A percentile compares a stretch with the other conserved stretches of the same genome.
Conservation (phyloP, 192 early-diverging fungal species). For the Entomortierella chlamydospora region DNA sequence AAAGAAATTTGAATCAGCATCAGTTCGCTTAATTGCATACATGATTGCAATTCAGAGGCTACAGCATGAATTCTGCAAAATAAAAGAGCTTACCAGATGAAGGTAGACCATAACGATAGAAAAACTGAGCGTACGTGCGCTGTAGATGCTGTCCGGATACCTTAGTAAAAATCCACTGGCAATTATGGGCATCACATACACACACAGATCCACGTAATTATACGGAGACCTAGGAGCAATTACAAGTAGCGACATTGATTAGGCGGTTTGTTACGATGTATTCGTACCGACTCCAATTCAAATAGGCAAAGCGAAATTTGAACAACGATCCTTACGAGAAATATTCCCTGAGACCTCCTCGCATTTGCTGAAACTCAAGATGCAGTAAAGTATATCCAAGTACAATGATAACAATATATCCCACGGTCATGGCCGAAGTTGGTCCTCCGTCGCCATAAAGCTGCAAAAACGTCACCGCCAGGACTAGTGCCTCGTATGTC, state of each 20-base stretch:
- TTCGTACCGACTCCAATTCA: no score
- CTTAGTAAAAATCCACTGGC: conserved; percentile 2
- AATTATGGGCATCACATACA: conserved; percentile 8
- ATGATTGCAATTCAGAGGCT: no score
- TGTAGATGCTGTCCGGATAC: background rate
- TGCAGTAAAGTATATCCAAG: conserved; percentile 4
- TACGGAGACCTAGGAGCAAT: background rate
- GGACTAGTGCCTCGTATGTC: conserved; percentile 10
- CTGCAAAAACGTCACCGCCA: conserved; percentile 9
- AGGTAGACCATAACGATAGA: conserved; percentile 10
- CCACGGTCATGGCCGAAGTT: background rate
- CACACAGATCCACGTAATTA: conserved; percentile 3
- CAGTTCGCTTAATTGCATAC: no score
- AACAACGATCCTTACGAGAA: no score
- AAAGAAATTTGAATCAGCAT: no score
- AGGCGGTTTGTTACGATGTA: background rate
- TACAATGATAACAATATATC: conserved; percentile 6
- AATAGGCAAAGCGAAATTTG: no score
- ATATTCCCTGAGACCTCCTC: background rate
- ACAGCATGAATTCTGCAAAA: no score
- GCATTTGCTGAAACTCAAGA: conserved; percentile 20
- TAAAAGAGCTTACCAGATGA: conserved; percentile 32
- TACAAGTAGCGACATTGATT: no score
- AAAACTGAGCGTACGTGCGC: conserved; percentile 11
- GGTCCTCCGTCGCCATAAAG: conserved; percentile 2